Base-by-base conservation (phyloP, 371 early-diverging fungal species). In the Mucor mucedo region DNA sequence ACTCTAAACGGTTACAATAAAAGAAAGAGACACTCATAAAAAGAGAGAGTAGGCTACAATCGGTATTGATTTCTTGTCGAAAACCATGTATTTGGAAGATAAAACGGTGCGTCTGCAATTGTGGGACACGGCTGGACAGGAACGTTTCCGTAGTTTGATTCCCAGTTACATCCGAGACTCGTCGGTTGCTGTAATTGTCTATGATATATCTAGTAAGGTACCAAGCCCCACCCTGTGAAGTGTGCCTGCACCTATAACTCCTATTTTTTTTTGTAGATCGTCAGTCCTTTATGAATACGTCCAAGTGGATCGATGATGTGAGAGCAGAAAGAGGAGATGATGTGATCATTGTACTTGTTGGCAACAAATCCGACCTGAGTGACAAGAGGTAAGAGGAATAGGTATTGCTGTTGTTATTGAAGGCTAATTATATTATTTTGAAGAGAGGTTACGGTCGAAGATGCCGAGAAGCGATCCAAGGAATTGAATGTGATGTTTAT, bases 81-180 rank as follows among this genome's bases (percentile, higher is more conserved):
- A 99, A 83, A 99, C 99, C 14, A 95, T 99, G 93, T 94, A 95
- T 70, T 74, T 99, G 57, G 98, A 98, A 66, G 96, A 96, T 76
- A 91, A 95, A 44, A 96, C 95, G 5, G 93, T 98, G 28, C 90
- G 99, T 55, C 86, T 99, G 48, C 99, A 99, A 82, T 88, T 99
- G 57, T 99, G 99, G 99, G 99, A 99, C 78, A 99, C 99, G 29
- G 99, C 99, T 45, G 99, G 99, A 21, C 99, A 99, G 89, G 98
- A 98, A 78, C 90, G 98, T 44, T 98, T 98, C 83, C 84, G 98
- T 52, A 91, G 93, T 61, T 86, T 99, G 60, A 99, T 99, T 73
- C 99, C 99, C 39, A 93, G 92, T 72, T 99, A 99, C 73, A 98
- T 99, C 62, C 89, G 99, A 42, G 98, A 99, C 80, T 96, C 98